These are phyloP conservation scores for Rhododendron simsii DNA, from an alignment of 148 eudicot genomes.

Conservation along the genomic window DNA sequence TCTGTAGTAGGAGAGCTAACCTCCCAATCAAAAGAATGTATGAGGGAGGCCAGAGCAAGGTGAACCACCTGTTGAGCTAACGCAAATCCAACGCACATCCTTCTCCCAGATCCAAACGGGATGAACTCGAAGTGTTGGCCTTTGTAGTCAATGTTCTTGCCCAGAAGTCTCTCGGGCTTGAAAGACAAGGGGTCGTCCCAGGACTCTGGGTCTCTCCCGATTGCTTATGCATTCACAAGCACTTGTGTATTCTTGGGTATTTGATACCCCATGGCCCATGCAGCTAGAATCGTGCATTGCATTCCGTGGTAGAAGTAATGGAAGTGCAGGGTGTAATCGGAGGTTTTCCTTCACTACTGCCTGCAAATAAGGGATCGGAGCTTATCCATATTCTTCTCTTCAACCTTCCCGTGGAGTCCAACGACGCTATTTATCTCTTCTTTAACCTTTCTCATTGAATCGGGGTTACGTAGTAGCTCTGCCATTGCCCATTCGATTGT, in stretches of 20 bases:
- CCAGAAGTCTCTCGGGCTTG: slow-evolving; percentile 37
- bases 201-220: slow-evolving; percentile 17
- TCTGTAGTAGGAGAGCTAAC: not conserved
- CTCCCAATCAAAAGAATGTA: slow-evolving; percentile 11
- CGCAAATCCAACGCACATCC: slow-evolving; percentile 23
- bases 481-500: slow-evolving; percentile 8
- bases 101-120: slow-evolving; percentile 38
- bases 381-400: not conserved
- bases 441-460: not conserved
- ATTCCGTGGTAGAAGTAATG: not conserved
- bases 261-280: slow-evolving; percentile 2
- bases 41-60: slow-evolving; percentile 9
- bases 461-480: not conserved
- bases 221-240: not conserved
- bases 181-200: slow-evolving; percentile 33
- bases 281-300: not conserved
- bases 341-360: slow-evolving; percentile 4
- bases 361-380: slow-evolving; percentile 1
- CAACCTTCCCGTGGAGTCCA: not conserved
- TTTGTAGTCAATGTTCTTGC: slow-evolving; percentile 20
- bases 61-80: slow-evolving; percentile 28
- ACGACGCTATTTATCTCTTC: not conserved
- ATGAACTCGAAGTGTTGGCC: slow-evolving; percentile 42
- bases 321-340: not conserved
- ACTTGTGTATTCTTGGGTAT: slow-evolving; percentile 9